Percentiles rank a stretch among this genome's conserved stretches.
Evolutionary conservation across 805 yeast species (phyloP).

Genomic region (Zygosaccharomyces bisporus): DNA sequence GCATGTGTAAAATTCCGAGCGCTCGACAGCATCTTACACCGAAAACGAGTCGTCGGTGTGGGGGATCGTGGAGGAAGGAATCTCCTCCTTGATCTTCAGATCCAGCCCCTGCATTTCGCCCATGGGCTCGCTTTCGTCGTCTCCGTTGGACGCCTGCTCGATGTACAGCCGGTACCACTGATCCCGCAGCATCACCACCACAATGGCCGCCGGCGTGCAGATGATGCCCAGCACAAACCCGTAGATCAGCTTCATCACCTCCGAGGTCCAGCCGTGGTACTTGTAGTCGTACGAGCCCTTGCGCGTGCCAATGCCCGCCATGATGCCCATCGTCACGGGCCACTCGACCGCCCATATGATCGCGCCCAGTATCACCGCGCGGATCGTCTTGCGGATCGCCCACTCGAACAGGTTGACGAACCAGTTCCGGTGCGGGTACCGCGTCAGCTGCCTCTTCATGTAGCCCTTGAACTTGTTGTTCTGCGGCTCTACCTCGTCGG

Average conservation of each 20-base stretch:
- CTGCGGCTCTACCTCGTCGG: conserved; percentile 6
- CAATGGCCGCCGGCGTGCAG: conserved; percentile 19
- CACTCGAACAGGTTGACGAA: conserved; percentile 19
- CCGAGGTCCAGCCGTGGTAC: conserved; percentile 25
- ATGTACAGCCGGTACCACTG: conserved; percentile 12
- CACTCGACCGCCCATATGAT: conserved; percentile 22
- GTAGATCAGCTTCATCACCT: conserved; percentile 22
- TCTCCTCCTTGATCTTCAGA: background rate
- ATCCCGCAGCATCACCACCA: conserved; percentile 21
- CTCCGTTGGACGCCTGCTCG: background rate
- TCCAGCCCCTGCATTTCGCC: background rate
- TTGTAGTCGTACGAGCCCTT: conserved; percentile 20
- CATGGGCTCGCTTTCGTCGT: background rate
- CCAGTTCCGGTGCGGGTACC: conserved; percentile 14
- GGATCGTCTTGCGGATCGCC: conserved; percentile 18
- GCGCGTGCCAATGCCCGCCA: conserved; percentile 23
- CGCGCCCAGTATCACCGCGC: conserved; percentile 17
- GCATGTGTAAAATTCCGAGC: background rate
- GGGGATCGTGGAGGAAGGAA: background rate
- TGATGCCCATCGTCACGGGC: conserved; percentile 30
- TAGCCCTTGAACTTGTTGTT: conserved; percentile 8
- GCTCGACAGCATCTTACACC: background rate
- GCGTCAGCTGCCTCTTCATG: conserved; percentile 9
- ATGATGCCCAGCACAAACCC: conserved; percentile 22
- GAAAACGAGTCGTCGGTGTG: conserved; percentile 1